Conservation (phyloP, 2,329 filamentous ascomycete genomes). For the Stagonosporopsis tanaceti region DNA sequence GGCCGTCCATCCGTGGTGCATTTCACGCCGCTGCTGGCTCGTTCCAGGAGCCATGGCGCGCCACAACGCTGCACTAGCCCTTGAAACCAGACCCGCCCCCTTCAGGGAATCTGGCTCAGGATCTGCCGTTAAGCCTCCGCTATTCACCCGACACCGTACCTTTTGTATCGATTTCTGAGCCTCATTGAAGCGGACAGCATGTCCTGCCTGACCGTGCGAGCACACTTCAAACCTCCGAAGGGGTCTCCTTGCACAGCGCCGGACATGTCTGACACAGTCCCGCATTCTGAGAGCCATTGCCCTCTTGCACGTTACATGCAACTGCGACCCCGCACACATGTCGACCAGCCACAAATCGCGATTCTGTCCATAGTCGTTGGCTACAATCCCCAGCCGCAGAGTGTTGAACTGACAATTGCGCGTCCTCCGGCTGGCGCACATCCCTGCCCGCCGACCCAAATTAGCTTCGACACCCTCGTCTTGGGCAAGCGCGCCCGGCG, state of each 20-base stretch:
- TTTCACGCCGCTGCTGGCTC: conserved; percentile 11
- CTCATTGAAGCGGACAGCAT: conserved; percentile 12
- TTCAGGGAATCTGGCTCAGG: conserved; percentile 1
- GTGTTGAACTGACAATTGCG: conserved; percentile 20
- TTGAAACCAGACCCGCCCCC: neutral
- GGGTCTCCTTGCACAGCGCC: conserved; percentile 11
- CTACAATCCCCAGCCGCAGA: conserved; percentile 9
- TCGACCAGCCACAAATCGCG: conserved; percentile 5
- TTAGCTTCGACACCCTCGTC: conserved; percentile 4
- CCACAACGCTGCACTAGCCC: conserved; percentile 8
- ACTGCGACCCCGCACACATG: conserved; percentile 4
- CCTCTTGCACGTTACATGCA: conserved; percentile 2
- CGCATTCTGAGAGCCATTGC: conserved; percentile 6
- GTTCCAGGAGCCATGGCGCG: conserved; percentile 8
- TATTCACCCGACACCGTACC: neutral
- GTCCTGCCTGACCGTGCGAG: conserved; percentile 12
- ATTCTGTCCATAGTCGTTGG: conserved; percentile 11
- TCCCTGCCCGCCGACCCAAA: conserved; percentile 10
- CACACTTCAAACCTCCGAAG: conserved; percentile 2
- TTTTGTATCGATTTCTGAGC: conserved; percentile 7
- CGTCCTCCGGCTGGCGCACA: conserved; percentile 12
- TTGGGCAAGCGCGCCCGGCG: conserved; percentile 16
- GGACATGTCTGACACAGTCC: conserved; percentile 15
- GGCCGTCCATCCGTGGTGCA: conserved; percentile 17
- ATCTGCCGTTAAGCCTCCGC: conserved; percentile 10